Conservation (phyloP, 345 rosid genomes). For the Aquilaria sinensis region DNA sequence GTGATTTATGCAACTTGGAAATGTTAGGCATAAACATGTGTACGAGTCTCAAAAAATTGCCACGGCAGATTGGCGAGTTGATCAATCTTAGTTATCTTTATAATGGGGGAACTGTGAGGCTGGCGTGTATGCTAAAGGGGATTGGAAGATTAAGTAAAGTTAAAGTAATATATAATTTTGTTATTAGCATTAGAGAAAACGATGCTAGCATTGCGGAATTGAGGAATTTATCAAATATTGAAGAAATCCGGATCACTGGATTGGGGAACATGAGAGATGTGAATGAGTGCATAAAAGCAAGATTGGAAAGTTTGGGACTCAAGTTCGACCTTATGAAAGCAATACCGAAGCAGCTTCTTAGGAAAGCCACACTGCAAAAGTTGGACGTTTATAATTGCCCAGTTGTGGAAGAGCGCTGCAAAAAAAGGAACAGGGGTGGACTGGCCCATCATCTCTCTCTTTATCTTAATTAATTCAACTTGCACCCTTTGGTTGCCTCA, state of each 20-base stretch:
- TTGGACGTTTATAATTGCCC: constrained; percentile 2
- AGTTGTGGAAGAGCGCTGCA: constrained; percentile 5
- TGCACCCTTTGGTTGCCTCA: no score
- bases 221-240: neutral
- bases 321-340: neutral
- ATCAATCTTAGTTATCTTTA: neutral
- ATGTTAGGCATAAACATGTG: neutral
- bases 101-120: neutral
- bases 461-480: no score
- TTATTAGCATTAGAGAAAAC: neutral
- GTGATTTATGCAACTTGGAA: constrained; percentile 14
- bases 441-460: no score
- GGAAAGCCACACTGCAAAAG: neutral
- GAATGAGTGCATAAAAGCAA: constrained; percentile 3
- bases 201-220: neutral
- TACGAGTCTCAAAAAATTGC: neutral
- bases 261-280: constrained; percentile 4
- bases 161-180: neutral
- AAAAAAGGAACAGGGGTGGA: neutral
- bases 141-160: constrained; percentile 7
- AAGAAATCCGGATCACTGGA: neutral
- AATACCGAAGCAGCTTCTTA: constrained; percentile 6
- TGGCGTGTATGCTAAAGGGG: constrained; percentile 3
- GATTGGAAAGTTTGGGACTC: neutral
- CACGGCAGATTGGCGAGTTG: constrained; percentile 7